phyloP scores from a whole-genome alignment of 768 basidiomycete species.

The Tephrocybe sp. region DNA sequence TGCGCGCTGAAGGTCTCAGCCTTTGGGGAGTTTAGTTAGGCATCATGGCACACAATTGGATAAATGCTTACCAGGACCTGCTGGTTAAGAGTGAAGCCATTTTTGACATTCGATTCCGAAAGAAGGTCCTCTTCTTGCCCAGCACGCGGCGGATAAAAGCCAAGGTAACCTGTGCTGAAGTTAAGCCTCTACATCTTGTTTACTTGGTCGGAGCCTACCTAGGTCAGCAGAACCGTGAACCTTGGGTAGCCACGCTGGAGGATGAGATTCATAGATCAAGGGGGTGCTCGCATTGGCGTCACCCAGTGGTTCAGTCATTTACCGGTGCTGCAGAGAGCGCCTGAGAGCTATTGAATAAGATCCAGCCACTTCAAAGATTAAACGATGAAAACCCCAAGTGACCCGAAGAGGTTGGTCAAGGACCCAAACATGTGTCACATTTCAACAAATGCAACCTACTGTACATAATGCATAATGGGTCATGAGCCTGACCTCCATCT shows the following conservation, averaged over 20 bases:
- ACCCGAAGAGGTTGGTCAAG: too few species aligned
- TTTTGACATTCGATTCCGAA: constrained; percentile 62
- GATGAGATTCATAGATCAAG: constrained; percentile 63
- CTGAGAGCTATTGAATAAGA: neutral
- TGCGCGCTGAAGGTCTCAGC: constrained; percentile 66
- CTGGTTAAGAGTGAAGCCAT: constrained; percentile 55
- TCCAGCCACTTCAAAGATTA: constrained; percentile 5
- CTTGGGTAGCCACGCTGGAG: constrained; percentile 73
- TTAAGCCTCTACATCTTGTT: neutral
- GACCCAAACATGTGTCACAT: neutral
- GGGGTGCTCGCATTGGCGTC: constrained; percentile 28
- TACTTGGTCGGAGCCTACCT: constrained; percentile 35
- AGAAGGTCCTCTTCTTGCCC: constrained; percentile 76
- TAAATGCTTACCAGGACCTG: constrained; percentile 55
- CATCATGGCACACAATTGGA: neutral
- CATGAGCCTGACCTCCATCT: too few species aligned
- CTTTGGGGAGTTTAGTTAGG: constrained; percentile 29
- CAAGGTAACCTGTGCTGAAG: constrained; percentile 60
- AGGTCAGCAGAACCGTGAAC: constrained; percentile 68
- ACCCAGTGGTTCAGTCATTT: constrained; percentile 38
- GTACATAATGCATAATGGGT: too few species aligned
- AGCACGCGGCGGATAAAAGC: constrained; percentile 74
- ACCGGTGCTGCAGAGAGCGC: constrained; percentile 7
- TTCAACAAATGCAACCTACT: constrained; percentile 17
- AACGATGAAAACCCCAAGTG: neutral